These are phyloP conservation scores for Mucor circinelloides DNA, from an alignment of 371 early-diverging fungal species.

Conservation along the genomic window DNA sequence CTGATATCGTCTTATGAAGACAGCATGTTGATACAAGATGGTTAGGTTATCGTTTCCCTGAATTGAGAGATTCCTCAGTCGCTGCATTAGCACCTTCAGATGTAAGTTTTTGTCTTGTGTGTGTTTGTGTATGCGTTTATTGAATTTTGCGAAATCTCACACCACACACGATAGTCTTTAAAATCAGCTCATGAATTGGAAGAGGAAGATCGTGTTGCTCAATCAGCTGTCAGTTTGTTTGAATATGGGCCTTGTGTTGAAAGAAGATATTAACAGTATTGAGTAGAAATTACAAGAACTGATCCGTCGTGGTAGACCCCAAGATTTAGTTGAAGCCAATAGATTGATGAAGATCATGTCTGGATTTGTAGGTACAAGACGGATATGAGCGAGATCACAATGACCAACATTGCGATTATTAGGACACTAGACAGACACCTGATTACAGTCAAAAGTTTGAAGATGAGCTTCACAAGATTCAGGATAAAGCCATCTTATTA, in stretches of 20 bases:
- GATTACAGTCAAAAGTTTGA: conserved; percentile 88
- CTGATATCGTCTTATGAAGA: not conserved
- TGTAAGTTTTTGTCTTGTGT: conserved; percentile 42
- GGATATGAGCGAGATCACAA: not conserved
- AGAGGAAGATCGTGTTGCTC: conserved; percentile 89
- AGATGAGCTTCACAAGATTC: conserved; percentile 81
- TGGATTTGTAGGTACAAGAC: conserved; percentile 75
- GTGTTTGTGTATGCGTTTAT: too few species aligned
- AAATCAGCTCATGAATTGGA: conserved; percentile 94
- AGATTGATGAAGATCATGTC: conserved; percentile 96
- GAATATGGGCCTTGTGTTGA: too few species aligned
- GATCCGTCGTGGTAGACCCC: conserved; percentile 93
- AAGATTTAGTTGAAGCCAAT: conserved; percentile 94
- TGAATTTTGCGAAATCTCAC: not conserved
- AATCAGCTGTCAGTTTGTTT: conserved; percentile 73
- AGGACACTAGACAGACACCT: conserved; percentile 77
- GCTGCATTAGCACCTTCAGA: conserved; percentile 65
- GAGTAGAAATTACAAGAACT: conserved; percentile 93
- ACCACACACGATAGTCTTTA: conserved; percentile 57
- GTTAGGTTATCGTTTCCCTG: conserved; percentile 86
- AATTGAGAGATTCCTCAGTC: conserved; percentile 61
- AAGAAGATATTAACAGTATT: not conserved
- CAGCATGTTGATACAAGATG: not conserved
- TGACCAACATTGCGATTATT: not conserved
- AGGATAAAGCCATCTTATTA: conserved; percentile 73